Conservation (phyloP, 2,329 filamentous ascomycete genomes). For the Pseudogymnoascus sp. region DNA sequence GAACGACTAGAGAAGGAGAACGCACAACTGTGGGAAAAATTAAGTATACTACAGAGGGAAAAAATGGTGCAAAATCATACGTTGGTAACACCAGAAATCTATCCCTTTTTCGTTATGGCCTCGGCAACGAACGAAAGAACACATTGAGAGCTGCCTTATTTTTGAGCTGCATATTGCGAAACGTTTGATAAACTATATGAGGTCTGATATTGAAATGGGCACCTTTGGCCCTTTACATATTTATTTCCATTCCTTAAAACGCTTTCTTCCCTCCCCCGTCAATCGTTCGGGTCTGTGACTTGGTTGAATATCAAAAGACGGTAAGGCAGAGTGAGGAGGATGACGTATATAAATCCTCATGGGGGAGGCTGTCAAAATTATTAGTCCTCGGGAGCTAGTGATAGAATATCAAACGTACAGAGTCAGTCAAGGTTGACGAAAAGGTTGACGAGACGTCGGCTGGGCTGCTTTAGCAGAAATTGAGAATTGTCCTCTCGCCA, state of each 20-base stretch:
- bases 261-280: not conserved
- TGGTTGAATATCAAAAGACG: not conserved
- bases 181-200: not conserved
- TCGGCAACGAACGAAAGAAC: not conserved
- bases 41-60: not conserved
- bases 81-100: too few species aligned
- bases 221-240: not conserved
- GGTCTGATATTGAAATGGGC: not conserved
- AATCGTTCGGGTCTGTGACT: not conserved
- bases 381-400: not conserved
- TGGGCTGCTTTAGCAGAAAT: not conserved
- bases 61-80: not conserved
- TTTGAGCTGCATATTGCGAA: not conserved
- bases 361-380: not conserved
- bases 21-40: not conserved
- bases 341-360: not conserved
- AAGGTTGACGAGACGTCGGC: not conserved
- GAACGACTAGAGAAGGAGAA: not conserved
- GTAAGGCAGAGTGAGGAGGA: not conserved
- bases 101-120: not conserved
- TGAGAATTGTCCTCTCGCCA: too few species aligned
- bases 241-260: not conserved
- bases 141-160: not conserved
- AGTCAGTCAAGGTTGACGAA: not conserved
- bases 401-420: not conserved